Evolutionary conservation across 192 early-diverging fungal genomes (phyloP).

Genomic region (Umbelopsis sp.): DNA sequence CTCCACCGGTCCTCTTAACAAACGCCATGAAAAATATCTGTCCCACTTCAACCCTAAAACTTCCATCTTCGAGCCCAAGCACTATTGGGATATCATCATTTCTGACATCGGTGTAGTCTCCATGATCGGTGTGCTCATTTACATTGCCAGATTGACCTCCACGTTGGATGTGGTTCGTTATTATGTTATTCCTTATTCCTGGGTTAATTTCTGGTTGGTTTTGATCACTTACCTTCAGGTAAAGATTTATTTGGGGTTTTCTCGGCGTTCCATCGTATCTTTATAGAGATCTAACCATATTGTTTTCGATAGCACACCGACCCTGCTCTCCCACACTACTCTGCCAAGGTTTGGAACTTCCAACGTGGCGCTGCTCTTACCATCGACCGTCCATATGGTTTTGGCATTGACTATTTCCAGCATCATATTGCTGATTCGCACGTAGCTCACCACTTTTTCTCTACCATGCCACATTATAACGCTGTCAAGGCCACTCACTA

Average conservation of each 20-base stretch:
- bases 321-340: constrained; percentile 86
- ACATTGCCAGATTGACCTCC: constrained; percentile 54
- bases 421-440: constrained; percentile 88
- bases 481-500: constrained; percentile 84
- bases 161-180: constrained; percentile 69
- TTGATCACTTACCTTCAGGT: constrained; percentile 89
- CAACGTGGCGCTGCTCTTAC: constrained; percentile 86
- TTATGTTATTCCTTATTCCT: constrained; percentile 88
- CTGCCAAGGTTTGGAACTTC: constrained; percentile 86
- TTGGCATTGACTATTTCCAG: constrained; percentile 81
- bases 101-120: constrained; percentile 69
- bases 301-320: constrained; percentile 79
- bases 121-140: constrained; percentile 54
- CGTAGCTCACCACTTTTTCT: constrained; percentile 95
- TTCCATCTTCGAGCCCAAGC: constrained; percentile 77
- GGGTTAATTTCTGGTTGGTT: constrained; percentile 95
- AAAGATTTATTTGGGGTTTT: too few relatives aligned
- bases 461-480: constrained; percentile 98
- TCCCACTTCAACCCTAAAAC: constrained; percentile 87
- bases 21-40: constrained; percentile 61
- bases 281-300: too few relatives aligned
- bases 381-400: constrained; percentile 89
- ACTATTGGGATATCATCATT: constrained; percentile 67
- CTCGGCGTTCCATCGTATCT: too few relatives aligned
- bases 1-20: constrained; percentile 52